Evolutionary conservation across 2,329 filamentous ascomycete genomes (phyloP), one percentile per base, ranked within the genome.

Genomic region (Chrysoporthe austroafricana): DNA sequence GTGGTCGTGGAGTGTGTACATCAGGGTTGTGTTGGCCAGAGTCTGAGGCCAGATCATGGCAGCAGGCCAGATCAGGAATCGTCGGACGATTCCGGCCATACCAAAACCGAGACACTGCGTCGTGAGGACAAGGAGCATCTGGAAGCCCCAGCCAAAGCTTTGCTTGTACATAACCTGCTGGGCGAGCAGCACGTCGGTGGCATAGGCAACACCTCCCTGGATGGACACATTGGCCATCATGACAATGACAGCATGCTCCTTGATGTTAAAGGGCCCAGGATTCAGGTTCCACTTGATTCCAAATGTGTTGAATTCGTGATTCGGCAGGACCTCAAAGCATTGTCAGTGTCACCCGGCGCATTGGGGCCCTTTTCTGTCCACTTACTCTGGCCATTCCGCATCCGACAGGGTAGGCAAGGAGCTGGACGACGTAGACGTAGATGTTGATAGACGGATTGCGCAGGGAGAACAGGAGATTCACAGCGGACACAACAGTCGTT

Each of bases 31-130:
- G 73, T 88, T 90, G 73, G 89, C 85, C 52, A 88, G 78, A 34
- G 85, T 83, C 43, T 83, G 81, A 1, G 88, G 88, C 87, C 88
- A 90, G 66, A 90, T 85, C 87, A 90, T 90, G 63, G 86, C 83
- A 2, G 88, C 86, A 1, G 86, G 88, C 76, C 80, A 85, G 46
- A 88, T 82, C 50, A 90, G 81, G 77, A 87, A 90, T 43, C 85
- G 82, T n/a, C 86, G 81, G 42, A 82, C 80, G 66, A 90, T 74
- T 4, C 88, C 88, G 13, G 88, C 88, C 50, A 90, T 78, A 1
- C 88, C 88, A 70, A 89, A 89, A 6, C 89, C 89, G 13, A 68
- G 26, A 66, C 88, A 87, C 72, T 87, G 82, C 66, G 90, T 86
- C 1, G 86, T 89, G 3, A 86, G 87, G 66, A 89, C 82, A 64